Percentiles rank a stretch among this genome's conserved stretches.
phyloP scores from a whole-genome alignment of 805 yeast genomes.

The Teunomyces lycoperdinae region DNA sequence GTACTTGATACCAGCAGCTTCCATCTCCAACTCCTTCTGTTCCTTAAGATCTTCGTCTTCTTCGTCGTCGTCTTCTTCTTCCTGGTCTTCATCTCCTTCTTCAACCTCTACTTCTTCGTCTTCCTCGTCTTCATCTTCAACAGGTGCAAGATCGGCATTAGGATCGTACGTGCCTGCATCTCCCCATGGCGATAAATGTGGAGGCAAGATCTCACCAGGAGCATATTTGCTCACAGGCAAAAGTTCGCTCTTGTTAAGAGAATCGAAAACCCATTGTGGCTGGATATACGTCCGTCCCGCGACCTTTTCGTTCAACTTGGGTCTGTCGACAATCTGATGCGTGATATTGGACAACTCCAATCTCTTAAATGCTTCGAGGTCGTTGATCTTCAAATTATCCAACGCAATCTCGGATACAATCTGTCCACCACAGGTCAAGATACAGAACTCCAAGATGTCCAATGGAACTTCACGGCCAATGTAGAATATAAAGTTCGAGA shows the following conservation, averaged over 20 bases:
- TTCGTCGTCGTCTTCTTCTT: slow-evolving; percentile 45
- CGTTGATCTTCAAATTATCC: slow-evolving; percentile 64
- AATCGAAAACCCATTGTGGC: slow-evolving; percentile 98
- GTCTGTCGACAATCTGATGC: slow-evolving; percentile 94
- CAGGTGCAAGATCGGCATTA: slow-evolving; percentile 44
- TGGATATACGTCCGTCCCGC: slow-evolving; percentile 92
- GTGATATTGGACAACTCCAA: slow-evolving; percentile 71
- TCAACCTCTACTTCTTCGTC: slow-evolving; percentile 48
- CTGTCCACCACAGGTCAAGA: slow-evolving; percentile 82
- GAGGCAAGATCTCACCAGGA: slow-evolving; percentile 94
- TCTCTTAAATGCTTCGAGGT: slow-evolving; percentile 41
- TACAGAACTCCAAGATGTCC: slow-evolving; percentile 84
- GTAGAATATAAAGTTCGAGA: slow-evolving; percentile 73
- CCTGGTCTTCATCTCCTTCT: slow-evolving; percentile 46
- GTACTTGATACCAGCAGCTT: slow-evolving; percentile 77
- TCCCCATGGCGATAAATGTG: slow-evolving; percentile 99
- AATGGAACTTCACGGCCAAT: slow-evolving; percentile 95
- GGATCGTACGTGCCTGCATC: slow-evolving; percentile 92
- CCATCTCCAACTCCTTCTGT: slow-evolving; percentile 80
- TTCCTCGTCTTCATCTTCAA: slow-evolving; percentile 42
- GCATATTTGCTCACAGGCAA: slow-evolving; percentile 79
- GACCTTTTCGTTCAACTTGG: slow-evolving; percentile 69
- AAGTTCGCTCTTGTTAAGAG: slow-evolving; percentile 72
- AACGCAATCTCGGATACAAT: slow-evolving; percentile 83
- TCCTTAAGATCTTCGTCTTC: slow-evolving; percentile 64